Percentiles rank a stretch among this genome's conserved stretches.
phyloP scores from a whole-genome alignment of 2,329 filamentous ascomycete genomes.

The Corynespora cassiicola region DNA sequence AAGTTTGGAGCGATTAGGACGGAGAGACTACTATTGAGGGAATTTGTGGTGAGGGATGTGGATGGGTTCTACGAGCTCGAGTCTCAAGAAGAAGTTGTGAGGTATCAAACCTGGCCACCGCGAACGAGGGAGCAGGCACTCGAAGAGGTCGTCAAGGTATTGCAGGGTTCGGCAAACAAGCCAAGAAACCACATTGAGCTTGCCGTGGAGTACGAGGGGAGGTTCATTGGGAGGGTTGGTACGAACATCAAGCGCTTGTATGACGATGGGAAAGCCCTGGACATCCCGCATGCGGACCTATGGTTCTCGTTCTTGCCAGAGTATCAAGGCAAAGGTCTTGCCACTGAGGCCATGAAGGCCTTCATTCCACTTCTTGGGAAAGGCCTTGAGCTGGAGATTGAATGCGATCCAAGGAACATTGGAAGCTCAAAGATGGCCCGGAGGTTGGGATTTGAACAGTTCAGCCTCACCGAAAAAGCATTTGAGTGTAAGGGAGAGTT shows the following conservation, averaged over 20 bases:
- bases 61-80: conserved; percentile 30
- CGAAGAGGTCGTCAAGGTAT: conserved; percentile 22
- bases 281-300: conserved; percentile 22
- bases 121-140: conserved; percentile 27
- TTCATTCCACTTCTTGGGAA: conserved; percentile 28
- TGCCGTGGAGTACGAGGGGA: conserved; percentile 27
- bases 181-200: conserved; percentile 34
- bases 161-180: conserved; percentile 17
- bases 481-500: conserved; percentile 41
- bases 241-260: conserved; percentile 16
- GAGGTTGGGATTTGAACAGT: conserved; percentile 33
- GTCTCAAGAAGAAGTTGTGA: conserved; percentile 26
- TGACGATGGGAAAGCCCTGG: conserved; percentile 3
- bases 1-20: conserved; percentile 26
- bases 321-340: conserved; percentile 32
- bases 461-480: conserved; percentile 30
- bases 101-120: conserved; percentile 34
- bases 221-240: conserved; percentile 39
- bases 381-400: conserved; percentile 36
- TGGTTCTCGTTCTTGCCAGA: conserved; percentile 40
- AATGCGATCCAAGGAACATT: conserved; percentile 43
- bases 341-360: conserved; percentile 37
- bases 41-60: conserved; percentile 31
- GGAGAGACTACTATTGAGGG: conserved; percentile 29
- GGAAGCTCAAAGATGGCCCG: conserved; percentile 37